Evolutionary conservation across 140 eudicot genomes (phyloP).

Genomic region (Anethum foeniculum): DNA sequence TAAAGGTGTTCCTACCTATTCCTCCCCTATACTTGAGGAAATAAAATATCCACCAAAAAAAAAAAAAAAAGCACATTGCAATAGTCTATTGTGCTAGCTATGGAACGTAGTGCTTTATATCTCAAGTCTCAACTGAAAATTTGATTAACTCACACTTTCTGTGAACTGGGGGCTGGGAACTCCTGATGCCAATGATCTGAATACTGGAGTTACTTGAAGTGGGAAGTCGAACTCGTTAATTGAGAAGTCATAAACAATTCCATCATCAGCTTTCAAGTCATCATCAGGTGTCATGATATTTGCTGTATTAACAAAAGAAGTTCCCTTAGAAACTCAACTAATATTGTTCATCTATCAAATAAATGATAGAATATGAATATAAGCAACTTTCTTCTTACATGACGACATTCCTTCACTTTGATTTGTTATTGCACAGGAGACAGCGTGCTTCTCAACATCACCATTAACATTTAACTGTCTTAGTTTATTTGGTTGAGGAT

Average conservation of each 20-base stretch:
- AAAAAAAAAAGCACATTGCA: too few species aligned
- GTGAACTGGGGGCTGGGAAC: constrained; percentile 91
- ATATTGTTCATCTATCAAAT: not conserved
- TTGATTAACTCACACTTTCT: constrained; percentile 67
- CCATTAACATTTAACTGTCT: constrained; percentile 27
- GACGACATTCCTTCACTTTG: constrained; percentile 28
- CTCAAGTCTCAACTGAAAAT: constrained; percentile 6
- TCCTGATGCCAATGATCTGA: constrained; percentile 65
- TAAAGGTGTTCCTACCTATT: not conserved
- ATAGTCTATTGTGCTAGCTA: not conserved
- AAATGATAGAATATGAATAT: not conserved
- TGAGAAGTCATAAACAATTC: constrained; percentile 34
- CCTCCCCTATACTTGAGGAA: too few species aligned
- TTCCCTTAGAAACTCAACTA: not conserved
- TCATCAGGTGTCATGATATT: constrained; percentile 33
- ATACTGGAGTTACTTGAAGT: constrained; percentile 74
- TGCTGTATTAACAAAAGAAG: constrained; percentile 14
- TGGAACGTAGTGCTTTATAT: not conserved
- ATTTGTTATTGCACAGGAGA: constrained; percentile 27
- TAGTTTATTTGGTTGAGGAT: constrained; percentile 24
- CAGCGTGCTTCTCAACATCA: constrained; percentile 26
- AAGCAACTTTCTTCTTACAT: constrained; percentile 10
- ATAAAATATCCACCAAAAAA: too few species aligned
- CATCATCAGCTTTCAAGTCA: constrained; percentile 16
- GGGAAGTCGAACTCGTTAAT: constrained; percentile 68